phyloP scores from a whole-genome alignment of 2,329 filamentous ascomycete species.

The Fusarium sublunatum region DNA sequence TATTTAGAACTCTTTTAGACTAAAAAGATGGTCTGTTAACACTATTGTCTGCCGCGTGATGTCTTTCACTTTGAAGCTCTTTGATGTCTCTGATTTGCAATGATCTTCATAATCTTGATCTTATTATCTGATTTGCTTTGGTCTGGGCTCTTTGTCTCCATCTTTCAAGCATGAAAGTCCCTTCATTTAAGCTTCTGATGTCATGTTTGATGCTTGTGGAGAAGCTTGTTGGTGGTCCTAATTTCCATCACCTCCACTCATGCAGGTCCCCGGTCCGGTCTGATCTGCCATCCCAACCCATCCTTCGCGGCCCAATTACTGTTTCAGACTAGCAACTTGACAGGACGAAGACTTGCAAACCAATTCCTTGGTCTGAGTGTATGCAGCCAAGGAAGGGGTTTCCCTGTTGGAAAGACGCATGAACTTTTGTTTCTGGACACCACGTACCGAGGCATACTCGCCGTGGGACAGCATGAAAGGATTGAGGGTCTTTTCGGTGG shows the following conservation, averaged over 20 bases:
- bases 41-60: not conserved
- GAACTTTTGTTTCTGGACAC: slow-evolving; percentile 1
- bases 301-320: slow-evolving; percentile 22
- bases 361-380: slow-evolving; percentile 15
- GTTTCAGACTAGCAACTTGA: slow-evolving; percentile 30
- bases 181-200: not conserved
- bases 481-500: slow-evolving; percentile 5
- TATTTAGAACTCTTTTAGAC: slow-evolving; percentile 45
- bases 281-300: slow-evolving; percentile 29
- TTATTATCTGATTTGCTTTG: not conserved
- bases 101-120: not conserved
- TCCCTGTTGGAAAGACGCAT: slow-evolving; percentile 18
- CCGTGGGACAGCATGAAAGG: not conserved
- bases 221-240: slow-evolving; percentile 9
- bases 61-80: no score
- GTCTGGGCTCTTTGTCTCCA: not conserved
- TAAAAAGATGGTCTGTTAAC: slow-evolving; percentile 29
- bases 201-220: slow-evolving; percentile 20
- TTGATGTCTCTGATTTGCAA: not conserved
- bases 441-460: slow-evolving; percentile 1
- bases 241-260: slow-evolving; percentile 11
- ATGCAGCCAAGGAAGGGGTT: slow-evolving; percentile 12
- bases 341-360: slow-evolving; percentile 22
- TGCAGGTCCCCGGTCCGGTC: slow-evolving; percentile 32
- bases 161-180: not conserved